Base-by-base conservation (phyloP, 495 filamentous ascomycete genomes). In the Xylaria bambusicola region DNA sequence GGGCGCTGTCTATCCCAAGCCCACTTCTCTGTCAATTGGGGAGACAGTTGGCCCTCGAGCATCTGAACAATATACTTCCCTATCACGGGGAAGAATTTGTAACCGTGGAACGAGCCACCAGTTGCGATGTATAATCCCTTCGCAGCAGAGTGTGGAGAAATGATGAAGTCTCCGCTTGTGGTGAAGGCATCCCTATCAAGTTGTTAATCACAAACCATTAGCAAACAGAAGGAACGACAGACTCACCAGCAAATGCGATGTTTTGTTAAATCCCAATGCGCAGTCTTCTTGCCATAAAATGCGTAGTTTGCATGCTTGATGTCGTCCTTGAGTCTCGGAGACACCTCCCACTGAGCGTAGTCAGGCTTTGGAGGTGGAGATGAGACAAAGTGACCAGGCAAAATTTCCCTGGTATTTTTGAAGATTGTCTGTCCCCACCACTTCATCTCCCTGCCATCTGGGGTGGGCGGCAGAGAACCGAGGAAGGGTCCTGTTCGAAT, bases 41-140 rank as follows among this genome's bases (percentile, higher is more conserved):
- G 67, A 24, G 71, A 71, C 6, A 84, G 64, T 9, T 74, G 63
- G 3, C 77, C 81, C 27, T 81, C 71, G 7, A 87, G 63, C 82
- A 85, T 80, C 47, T 81, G 66, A 4, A 80, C 73, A 45, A 87
- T 77, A 64, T 86, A 85, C 41, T 83, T 77, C n/a, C 84, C 84
- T 33, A 87, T 72, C n/a, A 80, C 78, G 0, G 84, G 84, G 61
- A 86, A 75, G 71, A 87, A 86, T 66, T 87, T 87, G 69, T 74
- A 87, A 3, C 77, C 73, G 50, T 82, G 78, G 62, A 80, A 81
- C 33, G 76, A 78, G 0, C 79, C 79, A 23, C 65, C 74, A 0
- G 71, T 76, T 1, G 79, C 79, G 50, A 82, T 38, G 50, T 75
- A 75, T 1, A 82, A 56, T 18, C 78, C 77, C 29, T 75, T 66